Percentiles rank a stretch among this genome's conserved stretches.
These are phyloP conservation scores for Nitzschia palea DNA, from an alignment of 108 stramenopile genomes.

Conservation along the genomic window DNA sequence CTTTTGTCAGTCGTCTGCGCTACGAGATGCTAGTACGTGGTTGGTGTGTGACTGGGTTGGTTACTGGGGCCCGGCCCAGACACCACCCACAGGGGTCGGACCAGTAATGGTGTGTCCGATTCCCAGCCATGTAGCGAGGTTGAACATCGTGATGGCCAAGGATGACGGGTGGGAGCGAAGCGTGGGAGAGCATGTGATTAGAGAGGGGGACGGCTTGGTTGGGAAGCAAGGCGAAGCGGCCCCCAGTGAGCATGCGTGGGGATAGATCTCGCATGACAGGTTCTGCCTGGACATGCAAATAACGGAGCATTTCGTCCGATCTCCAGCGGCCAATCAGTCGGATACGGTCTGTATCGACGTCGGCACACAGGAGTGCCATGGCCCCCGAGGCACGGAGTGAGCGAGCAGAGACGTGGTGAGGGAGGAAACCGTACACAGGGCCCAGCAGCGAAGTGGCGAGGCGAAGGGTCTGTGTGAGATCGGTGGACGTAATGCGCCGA, in stretches of 20 bases:
- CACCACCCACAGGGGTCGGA: too few species aligned
- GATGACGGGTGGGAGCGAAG: too few species aligned
- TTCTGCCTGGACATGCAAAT: constrained; percentile 39
- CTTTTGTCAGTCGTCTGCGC: too few species aligned
- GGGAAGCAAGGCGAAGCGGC: constrained; percentile 32
- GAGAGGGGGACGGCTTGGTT: constrained; percentile 7
- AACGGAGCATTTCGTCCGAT: constrained; percentile 53
- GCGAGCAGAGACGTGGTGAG: constrained; percentile 34
- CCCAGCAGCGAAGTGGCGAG: constrained; percentile 13
- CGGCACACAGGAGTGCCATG: constrained; percentile 45
- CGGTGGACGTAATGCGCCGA: not conserved
- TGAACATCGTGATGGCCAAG: too few species aligned
- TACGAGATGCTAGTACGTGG: too few species aligned
- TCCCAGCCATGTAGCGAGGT: too few species aligned
- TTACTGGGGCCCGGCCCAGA: too few species aligned
- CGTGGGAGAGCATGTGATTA: not conserved
- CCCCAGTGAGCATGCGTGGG: constrained; percentile 26
- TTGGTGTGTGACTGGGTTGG: too few species aligned
- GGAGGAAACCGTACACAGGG: constrained; percentile 25
- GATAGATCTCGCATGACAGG: constrained; percentile 34
- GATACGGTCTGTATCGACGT: constrained; percentile 45
- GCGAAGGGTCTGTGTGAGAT: too few species aligned
- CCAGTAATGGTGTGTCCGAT: too few species aligned
- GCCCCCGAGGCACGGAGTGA: constrained; percentile 53
- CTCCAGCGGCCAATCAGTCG: constrained; percentile 53